Percentiles rank a stretch among this genome's conserved stretches.
Evolutionary conservation across 2,329 filamentous ascomycete species (phyloP).

Genomic region (Immersiporthe knoxdaviesiana): DNA sequence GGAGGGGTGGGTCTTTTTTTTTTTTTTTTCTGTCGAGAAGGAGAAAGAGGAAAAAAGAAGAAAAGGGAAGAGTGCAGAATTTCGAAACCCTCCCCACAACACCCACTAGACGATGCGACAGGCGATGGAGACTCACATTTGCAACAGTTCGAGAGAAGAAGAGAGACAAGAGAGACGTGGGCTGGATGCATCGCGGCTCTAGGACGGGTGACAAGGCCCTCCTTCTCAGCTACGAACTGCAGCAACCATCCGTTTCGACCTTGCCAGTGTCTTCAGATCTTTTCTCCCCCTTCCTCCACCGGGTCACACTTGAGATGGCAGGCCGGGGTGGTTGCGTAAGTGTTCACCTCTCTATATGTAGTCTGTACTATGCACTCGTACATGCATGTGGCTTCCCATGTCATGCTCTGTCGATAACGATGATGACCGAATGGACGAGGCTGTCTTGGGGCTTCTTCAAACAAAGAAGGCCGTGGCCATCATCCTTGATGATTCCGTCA

Average conservation of each 20-base stretch:
- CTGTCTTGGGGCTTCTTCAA: not conserved
- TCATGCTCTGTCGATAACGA: no score
- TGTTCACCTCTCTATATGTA: not conserved
- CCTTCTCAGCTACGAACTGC: not conserved
- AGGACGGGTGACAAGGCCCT: not conserved
- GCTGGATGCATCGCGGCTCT: conserved; percentile 10
- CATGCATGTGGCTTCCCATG: not conserved
- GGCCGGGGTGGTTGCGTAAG: not conserved
- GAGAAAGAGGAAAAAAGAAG: not conserved
- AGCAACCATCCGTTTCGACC: not conserved
- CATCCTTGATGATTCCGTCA: not conserved
- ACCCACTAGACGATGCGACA: not conserved
- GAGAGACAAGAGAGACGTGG: not conserved
- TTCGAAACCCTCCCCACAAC: not conserved
- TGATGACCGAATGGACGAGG: not conserved
- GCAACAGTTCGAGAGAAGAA: not conserved
- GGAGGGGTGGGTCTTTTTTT: not conserved
- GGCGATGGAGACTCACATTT: not conserved
- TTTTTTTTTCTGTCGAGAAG: not conserved
- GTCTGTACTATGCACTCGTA: not conserved
- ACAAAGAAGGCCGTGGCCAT: not conserved
- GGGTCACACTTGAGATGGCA: conserved; percentile 11
- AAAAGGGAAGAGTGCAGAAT: not conserved
- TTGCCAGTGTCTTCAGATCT: conserved; percentile 6
- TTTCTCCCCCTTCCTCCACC: not conserved